A percentile compares a stretch with the other conserved stretches of the same genome.
phyloP scores from a whole-genome alignment of 257 asterid species.

The Vinca minor region DNA sequence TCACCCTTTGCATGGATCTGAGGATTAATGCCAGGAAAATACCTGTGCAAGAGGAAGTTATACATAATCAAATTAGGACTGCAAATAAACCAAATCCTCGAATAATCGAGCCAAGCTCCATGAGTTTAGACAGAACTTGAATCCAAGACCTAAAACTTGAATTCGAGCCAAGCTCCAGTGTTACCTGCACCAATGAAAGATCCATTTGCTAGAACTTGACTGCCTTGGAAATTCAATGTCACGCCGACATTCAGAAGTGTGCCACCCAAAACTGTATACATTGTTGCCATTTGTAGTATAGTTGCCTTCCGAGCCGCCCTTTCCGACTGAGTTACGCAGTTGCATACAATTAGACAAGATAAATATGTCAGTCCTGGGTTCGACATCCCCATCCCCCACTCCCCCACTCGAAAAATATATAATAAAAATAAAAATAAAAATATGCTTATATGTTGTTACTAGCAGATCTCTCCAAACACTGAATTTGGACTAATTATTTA shows the following conservation, averaged over 20 bases:
- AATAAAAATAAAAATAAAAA: too few relatives aligned
- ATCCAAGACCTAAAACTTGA: too few relatives aligned
- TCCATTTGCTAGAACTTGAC: conserved; percentile 47
- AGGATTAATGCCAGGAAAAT: conserved; percentile 50
- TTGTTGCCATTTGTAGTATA: conserved; percentile 87
- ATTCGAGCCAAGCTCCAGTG: background rate
- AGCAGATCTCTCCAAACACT: background rate
- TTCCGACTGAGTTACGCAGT: conserved; percentile 52
- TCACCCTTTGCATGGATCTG: conserved; percentile 88
- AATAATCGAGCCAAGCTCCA: background rate
- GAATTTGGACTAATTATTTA: background rate
- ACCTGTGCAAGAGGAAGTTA: conserved; percentile 43
- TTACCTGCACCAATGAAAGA: conserved; percentile 77
- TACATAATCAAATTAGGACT: background rate
- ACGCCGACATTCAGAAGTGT: conserved; percentile 73
- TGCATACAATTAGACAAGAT: background rate
- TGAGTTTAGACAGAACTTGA: too few relatives aligned
- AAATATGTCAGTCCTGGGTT: background rate
- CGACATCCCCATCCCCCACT: too few relatives aligned
- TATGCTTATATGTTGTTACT: background rate
- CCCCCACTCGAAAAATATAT: too few relatives aligned
- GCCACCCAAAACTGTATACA: conserved; percentile 72
- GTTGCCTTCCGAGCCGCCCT: conserved; percentile 93
- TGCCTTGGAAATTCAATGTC: conserved; percentile 57
- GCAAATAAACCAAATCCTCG: too few relatives aligned